Base-by-base conservation (phyloP, 257 asterid species). In the Hygrophila difformis region DNA sequence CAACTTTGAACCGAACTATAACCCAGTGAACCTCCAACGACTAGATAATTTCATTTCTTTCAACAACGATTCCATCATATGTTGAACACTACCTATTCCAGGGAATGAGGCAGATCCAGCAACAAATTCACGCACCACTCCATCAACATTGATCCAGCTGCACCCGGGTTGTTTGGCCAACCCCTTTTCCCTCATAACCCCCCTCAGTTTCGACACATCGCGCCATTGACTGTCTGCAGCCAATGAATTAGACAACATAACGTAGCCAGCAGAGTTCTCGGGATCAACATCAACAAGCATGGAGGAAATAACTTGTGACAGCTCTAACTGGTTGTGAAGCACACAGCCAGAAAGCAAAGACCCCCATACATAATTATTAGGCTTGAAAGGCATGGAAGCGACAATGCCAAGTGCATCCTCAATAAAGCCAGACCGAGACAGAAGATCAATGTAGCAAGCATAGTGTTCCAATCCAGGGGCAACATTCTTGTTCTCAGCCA, bases 301-400 rank as follows among this genome's bases (percentile, higher is more conserved):
- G 20, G 49, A 2, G 20, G 94, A 74, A 57, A 82, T 63, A n/a
- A 28, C n/a, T 23, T 53, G 63, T 22, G 79, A 75, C 58, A 85
- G 31, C 37, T 76, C 88, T 16, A 70, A 28, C 73, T 65, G 68
- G 39, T 74, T 71, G 46, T 85, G 88, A 6, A 74, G 73, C 41
- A 49, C 42, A 7, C 55, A 28, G 12, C 55, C 55, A 26, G 28
- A 14, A 33, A 82, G 88, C 43, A 82, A 47, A 36, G 94, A 80
- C 9, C 92, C 94, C 92, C 82, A 85, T 12, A 76, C 79, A 55
- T 59, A 85, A 22, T 68, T 66, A 46, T 79, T 85, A 5, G 85
- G 79, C 51, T 74, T 50, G 7, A 74, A 78, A 1, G 88, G 85
- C 78, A 82, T 77, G 0, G 68, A 66, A 1, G 35, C 48, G 21